Evolutionary conservation across 202 grass and related monocot genomes (phyloP), one percentile per base, ranked within the genome.

Genomic region (Schoenoplectus triqueter): DNA sequence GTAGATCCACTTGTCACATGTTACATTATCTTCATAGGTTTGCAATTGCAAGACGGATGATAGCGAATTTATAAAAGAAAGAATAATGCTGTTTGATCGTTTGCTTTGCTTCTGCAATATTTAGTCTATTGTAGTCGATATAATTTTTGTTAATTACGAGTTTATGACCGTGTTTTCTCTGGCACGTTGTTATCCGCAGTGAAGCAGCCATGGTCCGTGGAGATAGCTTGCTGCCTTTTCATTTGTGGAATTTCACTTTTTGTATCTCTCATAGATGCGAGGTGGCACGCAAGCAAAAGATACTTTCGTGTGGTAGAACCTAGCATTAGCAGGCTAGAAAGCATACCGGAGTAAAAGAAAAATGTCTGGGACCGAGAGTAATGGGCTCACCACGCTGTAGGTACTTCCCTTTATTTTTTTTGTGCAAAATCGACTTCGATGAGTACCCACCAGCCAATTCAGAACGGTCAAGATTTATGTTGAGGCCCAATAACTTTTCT

Each of bases 361-460:
- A 31, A 31, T 31, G 1, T 14, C 89, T 92, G 65, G 65, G 85
- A 97, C 83, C 88, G 88, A 90, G 87, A 88, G 88, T 97, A 90
- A 94, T 90, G 90, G 90, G 90, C 88, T 85, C 90, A 94, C 88
- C 92, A 92, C 78, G 79, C 90, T 90, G 86, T 85, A 85, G 78
- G 87, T 92, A 85, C 88, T 31, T 31, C 31, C 31, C 31, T 31
- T 31, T 31, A 31, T 31, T 31, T 31, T 31, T 31, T 31, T 31
- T 1, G 31, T 31, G 31, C 31, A 31, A 31, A 31, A 31, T 31
- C 31, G 31, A 31, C 31, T 31, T 31, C 31, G 31, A 31, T 31
- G 31, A 31, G 31, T 31, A 31, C 31, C 31, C 31, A 31, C 31
- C 31, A 31, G n/a, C n/a, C n/a, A n/a, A 31, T 31, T 31, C 31